Base-by-base conservation (phyloP, 306 rosid genomes). In the Fragaria vesca region DNA sequence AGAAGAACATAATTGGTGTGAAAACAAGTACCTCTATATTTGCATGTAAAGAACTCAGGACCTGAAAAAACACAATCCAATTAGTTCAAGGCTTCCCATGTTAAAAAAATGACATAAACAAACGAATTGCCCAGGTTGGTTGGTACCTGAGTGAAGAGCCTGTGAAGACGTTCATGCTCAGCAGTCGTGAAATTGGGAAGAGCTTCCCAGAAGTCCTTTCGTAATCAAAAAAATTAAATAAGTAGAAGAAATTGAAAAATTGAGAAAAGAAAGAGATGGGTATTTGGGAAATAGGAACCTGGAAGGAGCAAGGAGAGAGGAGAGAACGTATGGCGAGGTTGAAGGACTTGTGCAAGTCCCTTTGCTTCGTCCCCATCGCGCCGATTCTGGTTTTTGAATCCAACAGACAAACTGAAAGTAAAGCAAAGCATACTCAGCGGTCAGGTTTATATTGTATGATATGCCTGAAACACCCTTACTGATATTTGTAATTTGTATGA, bases 21-120 rank as follows among this genome's bases (percentile, higher is more conserved):
- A 52, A 70, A 76, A 77, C 6, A 48, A 77, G 66, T 86, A 94
- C 98, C 96, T 94, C 90, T 32, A 94, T 38, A 79, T 79, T 87
- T 85, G 81, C 91, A 77, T 94, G 96, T 86, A 94, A 79, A 17
- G 96, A 90, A 73, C 88, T 73, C 66, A 92, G 80, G 80, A 92
- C 91, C 98, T 94, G 97, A 79, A 90, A 84, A 30, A 51, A 77
- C 21, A 82, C 20, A 7, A 65, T 1, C 1, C 13, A 57, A 73
- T 76, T 30, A 65, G 45, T 36, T 36, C 51, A 51, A 51, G 21
- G 63, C 6, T 76, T 2, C 11, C 61, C 6, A 21, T 21, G 32
- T 9, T 21, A 48, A 69, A 80, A 66, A 66, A 50, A 50, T 51
- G 71, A 43, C 75, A 20, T 50, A 60, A 46, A 42, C 2, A 51